Evolutionary conservation across 805 yeast species (phyloP).

Genomic region (Starmerella stigmatis): DNA sequence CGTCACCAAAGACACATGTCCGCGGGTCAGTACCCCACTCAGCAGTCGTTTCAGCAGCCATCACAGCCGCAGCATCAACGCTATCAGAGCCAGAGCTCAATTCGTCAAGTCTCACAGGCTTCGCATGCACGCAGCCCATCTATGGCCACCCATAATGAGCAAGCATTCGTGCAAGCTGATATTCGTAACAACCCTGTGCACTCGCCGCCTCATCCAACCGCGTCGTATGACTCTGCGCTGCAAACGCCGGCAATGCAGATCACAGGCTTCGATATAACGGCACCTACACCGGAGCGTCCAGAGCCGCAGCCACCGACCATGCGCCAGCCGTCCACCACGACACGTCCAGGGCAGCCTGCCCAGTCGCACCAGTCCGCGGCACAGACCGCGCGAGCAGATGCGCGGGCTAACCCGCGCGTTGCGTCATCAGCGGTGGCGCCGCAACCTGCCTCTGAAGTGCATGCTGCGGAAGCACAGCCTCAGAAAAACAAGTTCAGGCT

Average conservation of each 20-base stretch:
- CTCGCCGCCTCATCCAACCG: not conserved
- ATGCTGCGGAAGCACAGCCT: not conserved
- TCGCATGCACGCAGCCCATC: not conserved
- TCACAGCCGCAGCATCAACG: conserved; percentile 6
- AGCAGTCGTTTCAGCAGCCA: conserved; percentile 14
- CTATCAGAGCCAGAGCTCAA: conserved; percentile 4
- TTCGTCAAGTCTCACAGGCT: conserved; percentile 3
- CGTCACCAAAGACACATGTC: not conserved
- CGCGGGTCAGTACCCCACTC: not conserved
- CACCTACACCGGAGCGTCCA: conserved; percentile 10
- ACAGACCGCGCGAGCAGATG: not conserved
- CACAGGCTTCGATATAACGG: conserved; percentile 2
- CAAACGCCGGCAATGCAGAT: not conserved
- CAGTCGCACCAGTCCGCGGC: not conserved
- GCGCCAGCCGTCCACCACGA: conserved; percentile 4
- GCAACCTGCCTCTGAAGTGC: not conserved
- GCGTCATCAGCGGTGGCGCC: too few species aligned
- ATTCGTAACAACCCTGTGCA: conserved; percentile 3
- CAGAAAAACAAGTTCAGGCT: conserved; percentile 9
- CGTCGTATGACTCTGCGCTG: too few species aligned
- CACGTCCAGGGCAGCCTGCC: not conserved
- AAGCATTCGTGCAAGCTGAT: too few species aligned
- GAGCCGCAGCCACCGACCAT: conserved; percentile 11
- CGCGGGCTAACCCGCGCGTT: not conserved
- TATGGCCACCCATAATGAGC: not conserved